Evolutionary conservation across 306 rosid genomes (phyloP).

Genomic region (Vachellia collinsii): DNA sequence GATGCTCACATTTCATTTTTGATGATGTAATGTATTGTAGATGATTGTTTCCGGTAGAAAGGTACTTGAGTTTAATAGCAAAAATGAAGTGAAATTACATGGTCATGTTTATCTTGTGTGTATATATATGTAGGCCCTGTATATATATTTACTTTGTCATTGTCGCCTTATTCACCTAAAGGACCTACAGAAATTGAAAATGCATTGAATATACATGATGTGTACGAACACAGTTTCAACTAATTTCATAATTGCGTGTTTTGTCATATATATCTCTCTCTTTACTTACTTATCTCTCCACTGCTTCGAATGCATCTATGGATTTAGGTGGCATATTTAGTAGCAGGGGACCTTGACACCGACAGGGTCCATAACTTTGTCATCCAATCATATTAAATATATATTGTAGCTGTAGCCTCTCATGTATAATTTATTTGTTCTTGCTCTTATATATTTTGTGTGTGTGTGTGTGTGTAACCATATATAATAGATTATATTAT

Average conservation of each 20-base stretch:
- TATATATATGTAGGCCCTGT: constrained; percentile 14
- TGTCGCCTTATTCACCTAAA: constrained; percentile 32
- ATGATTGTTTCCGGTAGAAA: no score
- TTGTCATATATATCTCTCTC: not conserved
- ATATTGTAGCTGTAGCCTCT: not conserved
- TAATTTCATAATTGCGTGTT: constrained; percentile 47
- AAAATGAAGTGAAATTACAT: constrained; percentile 15
- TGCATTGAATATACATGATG: constrained; percentile 40
- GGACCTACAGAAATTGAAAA: constrained; percentile 36
- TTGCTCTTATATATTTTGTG: not conserved
- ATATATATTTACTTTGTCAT: constrained; percentile 12
- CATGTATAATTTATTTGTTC: not conserved
- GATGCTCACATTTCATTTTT: no score
- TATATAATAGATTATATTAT: not conserved
- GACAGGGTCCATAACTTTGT: constrained; percentile 24
- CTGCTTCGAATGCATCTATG: constrained; percentile 34
- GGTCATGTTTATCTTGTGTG: constrained; percentile 34
- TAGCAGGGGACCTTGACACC: constrained; percentile 31
- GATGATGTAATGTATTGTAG: no score
- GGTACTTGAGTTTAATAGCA: no score
- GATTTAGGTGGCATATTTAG: constrained; percentile 58
- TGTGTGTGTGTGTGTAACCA: no score
- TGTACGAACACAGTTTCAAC: constrained; percentile 53
- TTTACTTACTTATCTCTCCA: constrained; percentile 26
- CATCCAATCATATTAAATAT: constrained; percentile 22